A percentile compares a stretch with the other conserved stretches of the same genome.
These are phyloP conservation scores for Aquilaria malaccensis DNA, from an alignment of 345 rosid genomes.

Conservation along the genomic window DNA sequence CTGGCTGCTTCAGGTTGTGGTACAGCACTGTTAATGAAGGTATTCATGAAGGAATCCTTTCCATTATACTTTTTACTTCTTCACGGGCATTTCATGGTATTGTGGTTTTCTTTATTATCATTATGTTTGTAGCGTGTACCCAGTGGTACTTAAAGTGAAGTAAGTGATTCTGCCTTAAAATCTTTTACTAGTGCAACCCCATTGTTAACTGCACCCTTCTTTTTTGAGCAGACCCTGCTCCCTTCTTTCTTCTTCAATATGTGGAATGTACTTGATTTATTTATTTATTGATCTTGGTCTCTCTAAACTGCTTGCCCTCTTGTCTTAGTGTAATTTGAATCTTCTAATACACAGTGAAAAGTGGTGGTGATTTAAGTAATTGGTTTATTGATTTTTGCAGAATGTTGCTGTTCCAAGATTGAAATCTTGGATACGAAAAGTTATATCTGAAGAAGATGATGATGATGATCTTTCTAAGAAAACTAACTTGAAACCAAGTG, in stretches of 20 bases:
- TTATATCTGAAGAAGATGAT: slow-evolving; percentile 72
- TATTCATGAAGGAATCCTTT: slow-evolving; percentile 12
- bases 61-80: no score
- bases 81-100: not conserved
- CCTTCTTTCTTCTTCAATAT: no score
- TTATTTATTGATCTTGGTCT: not conserved
- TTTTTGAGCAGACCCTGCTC: not conserved
- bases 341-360: no score
- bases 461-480: slow-evolving; percentile 44
- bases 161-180: not conserved
- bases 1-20: slow-evolving; percentile 90
- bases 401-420: slow-evolving; percentile 66
- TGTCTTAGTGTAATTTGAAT: not conserved
- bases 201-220: slow-evolving; percentile 4
- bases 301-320: slow-evolving; percentile 3
- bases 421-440: slow-evolving; percentile 82
- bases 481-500: slow-evolving; percentile 50
- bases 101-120: slow-evolving; percentile 1
- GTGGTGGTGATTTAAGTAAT: no score
- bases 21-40: slow-evolving; percentile 75
- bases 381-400: slow-evolving; percentile 35
- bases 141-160: not conserved
- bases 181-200: no score
- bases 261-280: no score
- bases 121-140: not conserved